Evolutionary conservation across 768 basidiomycete species (phyloP), one percentile per base, ranked within the genome.

Genomic region (Kwoniella botswanensis): DNA sequence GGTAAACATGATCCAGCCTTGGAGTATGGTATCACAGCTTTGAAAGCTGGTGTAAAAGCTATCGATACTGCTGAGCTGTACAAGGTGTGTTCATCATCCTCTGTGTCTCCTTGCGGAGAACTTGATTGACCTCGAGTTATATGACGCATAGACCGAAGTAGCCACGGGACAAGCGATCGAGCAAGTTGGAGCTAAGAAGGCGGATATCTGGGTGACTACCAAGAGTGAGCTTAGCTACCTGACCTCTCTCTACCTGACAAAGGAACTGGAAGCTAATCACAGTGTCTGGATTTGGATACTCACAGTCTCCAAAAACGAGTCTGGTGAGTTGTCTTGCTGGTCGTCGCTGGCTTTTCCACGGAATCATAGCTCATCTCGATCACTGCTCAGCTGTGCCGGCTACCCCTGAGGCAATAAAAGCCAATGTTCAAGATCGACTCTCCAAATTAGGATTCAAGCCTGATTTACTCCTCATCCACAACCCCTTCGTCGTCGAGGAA

Each of bases 381-480:
- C 2, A 10, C 46, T 42, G 24, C 15, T 35, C 44, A 68, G 52
- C 22, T 11, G 21, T 65, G 11, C 15, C 29, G 2, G 66, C 61
- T 29, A 56, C 50, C 18, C 65, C 74, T 55, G 76, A 75, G n/a
- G 60, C 67, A 35, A 57, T 82, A 52, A 64, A 70, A 12, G 70
- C 52, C 3, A 70, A 65, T 29, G 78, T 82, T 55, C 53, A 64
- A 10, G 67, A 71, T 12, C 65, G 74, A 11, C 44, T 80, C 70
- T 4, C 63, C 4, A 62, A 70, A 9, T 75, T 82, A 55, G 73
- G 74, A 15, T 66, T 67, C 29, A 71, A 74, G 22, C 82, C 82
- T 52, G 72, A 82, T 63, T 74, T 84, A n/a, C 65, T 80, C 42
- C 75, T 84, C 24, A 73, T 84, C 21, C 83, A 84, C 78, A 80